Evolutionary conservation across 2,329 filamentous ascomycete genomes (phyloP).

Genomic region (Phaeosphaeria sp.): DNA sequence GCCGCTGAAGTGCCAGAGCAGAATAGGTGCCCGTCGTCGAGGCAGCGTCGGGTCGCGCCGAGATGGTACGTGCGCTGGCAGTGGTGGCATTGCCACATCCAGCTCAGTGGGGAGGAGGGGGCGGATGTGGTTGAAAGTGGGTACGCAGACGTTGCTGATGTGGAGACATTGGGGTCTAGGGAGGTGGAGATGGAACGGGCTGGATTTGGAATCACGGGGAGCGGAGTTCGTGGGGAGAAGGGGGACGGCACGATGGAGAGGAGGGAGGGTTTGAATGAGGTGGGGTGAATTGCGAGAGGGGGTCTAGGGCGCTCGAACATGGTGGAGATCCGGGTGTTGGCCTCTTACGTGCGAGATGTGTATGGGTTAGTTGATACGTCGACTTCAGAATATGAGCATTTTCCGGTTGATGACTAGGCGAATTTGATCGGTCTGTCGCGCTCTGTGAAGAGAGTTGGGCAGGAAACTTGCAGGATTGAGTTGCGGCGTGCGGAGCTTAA

Average conservation of each 20-base stretch:
- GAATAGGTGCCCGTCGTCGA: constrained; percentile 62
- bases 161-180: constrained; percentile 7
- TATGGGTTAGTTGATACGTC: too few species aligned
- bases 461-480: too few species aligned
- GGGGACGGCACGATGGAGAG: constrained; percentile 55
- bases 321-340: too few species aligned
- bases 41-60: constrained; percentile 58
- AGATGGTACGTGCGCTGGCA: constrained; percentile 57
- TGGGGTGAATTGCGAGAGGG: constrained; percentile 39
- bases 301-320: not conserved
- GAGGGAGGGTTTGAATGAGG: constrained; percentile 52
- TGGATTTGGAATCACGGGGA: constrained; percentile 11
- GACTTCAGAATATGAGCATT: too few species aligned
- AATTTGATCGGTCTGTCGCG: too few species aligned
- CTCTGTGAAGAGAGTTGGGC: too few species aligned
- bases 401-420: too few species aligned
- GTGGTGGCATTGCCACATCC: constrained; percentile 62
- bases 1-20: constrained; percentile 56
- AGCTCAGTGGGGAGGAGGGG: constrained; percentile 45
- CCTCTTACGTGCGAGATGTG: too few species aligned
- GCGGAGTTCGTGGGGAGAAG: constrained; percentile 47
- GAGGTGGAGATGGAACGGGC: not conserved
- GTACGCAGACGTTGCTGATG: not conserved
- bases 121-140: constrained; percentile 22
- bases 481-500: too few species aligned